phyloP scores from a whole-genome alignment of 2,329 filamentous ascomycete genomes.

The Alternaria triticimaculans region DNA sequence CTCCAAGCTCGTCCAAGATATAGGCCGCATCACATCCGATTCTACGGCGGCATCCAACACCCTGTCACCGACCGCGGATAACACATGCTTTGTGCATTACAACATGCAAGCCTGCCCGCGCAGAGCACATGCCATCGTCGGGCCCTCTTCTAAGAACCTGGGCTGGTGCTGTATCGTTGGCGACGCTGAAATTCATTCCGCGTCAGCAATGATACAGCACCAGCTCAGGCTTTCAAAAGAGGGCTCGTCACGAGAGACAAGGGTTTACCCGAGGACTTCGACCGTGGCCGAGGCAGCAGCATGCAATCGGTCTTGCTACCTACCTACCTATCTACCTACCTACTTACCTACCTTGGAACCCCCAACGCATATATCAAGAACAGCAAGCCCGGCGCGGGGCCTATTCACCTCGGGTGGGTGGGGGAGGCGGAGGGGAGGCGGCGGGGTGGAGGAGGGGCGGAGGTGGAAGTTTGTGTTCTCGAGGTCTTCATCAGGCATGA shows the following conservation, averaged over 20 bases:
- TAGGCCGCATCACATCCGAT: not conserved
- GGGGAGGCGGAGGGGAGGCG: not conserved
- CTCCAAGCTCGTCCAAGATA: not conserved
- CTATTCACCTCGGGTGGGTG: not conserved
- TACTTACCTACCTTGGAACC: not conserved
- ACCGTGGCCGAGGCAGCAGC: not conserved
- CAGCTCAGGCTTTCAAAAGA: not conserved
- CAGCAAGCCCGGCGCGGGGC: not conserved
- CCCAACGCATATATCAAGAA: not conserved
- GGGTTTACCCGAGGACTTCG: not conserved
- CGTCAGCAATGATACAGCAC: not conserved
- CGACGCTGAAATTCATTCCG: not conserved
- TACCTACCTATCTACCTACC: not conserved
- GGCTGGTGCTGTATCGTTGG: not conserved
- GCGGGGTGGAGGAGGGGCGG: not conserved
- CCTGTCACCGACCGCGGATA: not conserved
- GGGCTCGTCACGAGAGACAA: not conserved
- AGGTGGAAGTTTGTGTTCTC: not conserved
- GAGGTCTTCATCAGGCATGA: not conserved
- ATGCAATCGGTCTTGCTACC: not conserved
- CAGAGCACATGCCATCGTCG: not conserved
- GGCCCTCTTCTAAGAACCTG: not conserved
- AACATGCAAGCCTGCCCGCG: not conserved
- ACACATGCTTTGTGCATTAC: not conserved
- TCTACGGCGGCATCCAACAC: not conserved